Evolutionary conservation across 192 early-diverging fungal species (phyloP), one percentile per base, ranked within the genome.

Genomic region (Anaeromyces robustus): DNA sequence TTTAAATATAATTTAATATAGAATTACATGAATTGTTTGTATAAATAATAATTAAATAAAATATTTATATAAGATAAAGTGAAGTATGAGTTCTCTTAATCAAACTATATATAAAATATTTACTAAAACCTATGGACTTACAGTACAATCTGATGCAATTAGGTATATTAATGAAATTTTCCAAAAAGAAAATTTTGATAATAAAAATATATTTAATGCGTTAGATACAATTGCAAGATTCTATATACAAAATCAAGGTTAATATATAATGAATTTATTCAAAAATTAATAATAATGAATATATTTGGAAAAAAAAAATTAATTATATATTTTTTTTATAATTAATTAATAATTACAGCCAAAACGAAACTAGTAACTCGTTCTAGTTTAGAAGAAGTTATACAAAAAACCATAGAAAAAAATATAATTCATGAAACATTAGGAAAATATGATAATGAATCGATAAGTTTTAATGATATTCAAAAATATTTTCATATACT

Each of bases 111-210:
- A 91, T 81, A 86, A 89, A 79, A 86, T 92, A 11, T 93, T 97
- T 83, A 92, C 91, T 12, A 92, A 92, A 79, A 94, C 92, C 78
- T 91, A 94, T 85, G 92, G 94, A 77, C 92, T 96, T 41, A 91
- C 90, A 52, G 85, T 96, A 4, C 90, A 94, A 78, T 86, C 90
- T 14, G 94, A 94, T 82, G 94, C 96, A 16, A 85, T 88, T 26
- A 86, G 87, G 30, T 93, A 88, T 78, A 84, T 96, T 68, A 89
- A 89, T 81, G 85, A 85, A 19, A 80, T 90, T 32, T 83, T 94
- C 12, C 81, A 87, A 37, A 86, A 89, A 29, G 79, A 84, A 81
- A 59, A 83, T 22, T n/a, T 43, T 85, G 79, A 81, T 86, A 86
- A 90, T 0, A 78, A 77, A n/a, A 85, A 91, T 39, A 82, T 93